Evolutionary conservation across 345 rosid species (phyloP), one percentile per base, ranked within the genome.

Genomic region (Ceriops zippeliana): DNA sequence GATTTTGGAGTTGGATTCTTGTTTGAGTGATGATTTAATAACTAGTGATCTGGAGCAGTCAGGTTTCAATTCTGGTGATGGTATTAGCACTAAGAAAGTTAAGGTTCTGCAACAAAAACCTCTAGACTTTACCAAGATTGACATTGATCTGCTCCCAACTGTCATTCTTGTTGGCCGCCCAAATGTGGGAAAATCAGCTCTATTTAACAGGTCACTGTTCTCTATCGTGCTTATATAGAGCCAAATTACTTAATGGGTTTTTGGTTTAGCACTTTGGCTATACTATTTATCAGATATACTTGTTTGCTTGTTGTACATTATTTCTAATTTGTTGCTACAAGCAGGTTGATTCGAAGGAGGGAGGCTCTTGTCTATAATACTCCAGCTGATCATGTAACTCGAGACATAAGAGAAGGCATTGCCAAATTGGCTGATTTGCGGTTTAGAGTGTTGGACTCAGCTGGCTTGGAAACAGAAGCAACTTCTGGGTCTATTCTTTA

Each of bases 341-440:
- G 74, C 53, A 89, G 98, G 74, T 82, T 93, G 88, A 86, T 89
- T 74, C 84, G 87, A 71, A 86, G 99, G 77, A 88, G 96, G 79
- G 97, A 93, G 75, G 99, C 99, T 75, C 86, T 93, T 28, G 97
- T 89, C 38, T 91, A 83, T 81, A 89, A 95, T 71, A 91, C 97
- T 1, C 96, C 97, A 0, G 93, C 81, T 78, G 96, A 86, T 82
- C 99, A 93, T 84, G 98, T 93, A 28, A 88, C 97, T 31, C 83
- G 99, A 58, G 97, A 95, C 80, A 87, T 95, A 58, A 79, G 97
- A 81, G 91, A 95, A 76, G 99, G 97, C 66, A 66, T 95, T 76
- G 99, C 99, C 21, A 95, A 91, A 76, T 69, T 95, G 79, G 92
- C 86, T 67, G 87, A 90, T 75, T 75, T 95, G 77, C 75, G 97